These are phyloP conservation scores for Linum trigynum DNA, from an alignment of 345 rosid species.

Conservation along the genomic window DNA sequence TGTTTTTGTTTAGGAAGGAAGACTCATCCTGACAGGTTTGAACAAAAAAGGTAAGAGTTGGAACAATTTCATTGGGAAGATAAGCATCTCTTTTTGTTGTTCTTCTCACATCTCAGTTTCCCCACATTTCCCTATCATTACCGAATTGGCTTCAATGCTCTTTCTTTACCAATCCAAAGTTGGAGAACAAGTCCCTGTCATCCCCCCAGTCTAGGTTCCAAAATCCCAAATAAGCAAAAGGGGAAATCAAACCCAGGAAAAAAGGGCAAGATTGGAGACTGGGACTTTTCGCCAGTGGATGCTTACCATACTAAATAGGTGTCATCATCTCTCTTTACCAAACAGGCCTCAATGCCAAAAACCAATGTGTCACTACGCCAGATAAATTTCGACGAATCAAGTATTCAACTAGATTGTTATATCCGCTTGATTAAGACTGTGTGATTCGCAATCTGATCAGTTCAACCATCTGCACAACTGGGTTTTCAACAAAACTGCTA, in stretches of 20 bases:
- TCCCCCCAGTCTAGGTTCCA: background rate
- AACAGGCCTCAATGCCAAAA: too few species aligned
- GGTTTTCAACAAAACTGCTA: too few species aligned
- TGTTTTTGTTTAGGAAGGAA: slow-evolving; percentile 26
- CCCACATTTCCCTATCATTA: slow-evolving; percentile 31
- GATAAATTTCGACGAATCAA: too few species aligned
- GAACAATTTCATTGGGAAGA: slow-evolving; percentile 56
- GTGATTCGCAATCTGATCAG: too few species aligned
- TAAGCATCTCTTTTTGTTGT: slow-evolving; percentile 40
- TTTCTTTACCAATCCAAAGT: slow-evolving; percentile 28
- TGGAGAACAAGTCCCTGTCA: background rate
- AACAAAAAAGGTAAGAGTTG: slow-evolving; percentile 54
- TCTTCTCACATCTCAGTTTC: slow-evolving; percentile 11
- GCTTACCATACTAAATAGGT: too few species aligned
- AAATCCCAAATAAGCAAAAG: slow-evolving; percentile 1
- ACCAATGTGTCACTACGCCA: too few species aligned
- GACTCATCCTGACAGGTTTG: slow-evolving; percentile 63
- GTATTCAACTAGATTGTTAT: too few species aligned
- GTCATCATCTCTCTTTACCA: too few species aligned
- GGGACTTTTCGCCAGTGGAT: background rate
- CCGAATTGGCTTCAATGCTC: slow-evolving; percentile 12
- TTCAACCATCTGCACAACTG: too few species aligned
- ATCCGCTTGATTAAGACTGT: too few species aligned
- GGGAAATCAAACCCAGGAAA: background rate
- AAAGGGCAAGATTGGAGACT: background rate